These are phyloP conservation scores for Candida xyloterini DNA, from an alignment of 805 yeast species.

Conservation along the genomic window DNA sequence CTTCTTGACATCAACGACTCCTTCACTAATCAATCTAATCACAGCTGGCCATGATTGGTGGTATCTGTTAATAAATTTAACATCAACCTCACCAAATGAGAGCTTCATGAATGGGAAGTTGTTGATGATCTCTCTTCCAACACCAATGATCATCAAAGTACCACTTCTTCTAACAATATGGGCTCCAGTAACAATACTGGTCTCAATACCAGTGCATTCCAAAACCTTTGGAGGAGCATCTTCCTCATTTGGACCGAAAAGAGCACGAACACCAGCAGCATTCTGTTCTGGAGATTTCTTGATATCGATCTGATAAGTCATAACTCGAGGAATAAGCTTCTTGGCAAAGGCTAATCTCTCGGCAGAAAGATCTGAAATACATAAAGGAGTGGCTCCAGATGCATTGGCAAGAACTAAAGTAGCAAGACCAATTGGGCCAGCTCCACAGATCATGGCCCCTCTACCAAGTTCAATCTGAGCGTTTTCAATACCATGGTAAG, in stretches of 20 bases:
- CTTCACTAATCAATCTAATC: conserved; percentile 44
- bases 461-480: conserved; percentile 45
- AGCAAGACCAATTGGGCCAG: conserved; percentile 60
- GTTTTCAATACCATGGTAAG: conserved; percentile 48
- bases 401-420: conserved; percentile 47
- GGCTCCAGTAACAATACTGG: conserved; percentile 44
- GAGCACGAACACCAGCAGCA: conserved; percentile 35
- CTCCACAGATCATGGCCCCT: conserved; percentile 48
- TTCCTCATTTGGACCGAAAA: conserved; percentile 37
- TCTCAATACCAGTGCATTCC: conserved; percentile 56
- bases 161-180: conserved; percentile 48
- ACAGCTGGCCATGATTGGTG: conserved; percentile 58
- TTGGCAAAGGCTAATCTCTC: conserved; percentile 46
- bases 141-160: conserved; percentile 47
- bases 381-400: conserved; percentile 51
- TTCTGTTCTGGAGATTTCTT: conserved; percentile 34
- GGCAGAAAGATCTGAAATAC: conserved; percentile 45
- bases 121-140: conserved; percentile 44
- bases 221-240: conserved; percentile 42
- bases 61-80: conserved; percentile 52
- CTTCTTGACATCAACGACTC: conserved; percentile 40
- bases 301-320: conserved; percentile 41
- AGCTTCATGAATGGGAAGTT: conserved; percentile 54
- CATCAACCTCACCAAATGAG: conserved; percentile 49
- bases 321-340: conserved; percentile 43